A percentile compares a stretch with the other conserved stretches of the same genome.
Evolutionary conservation across 2,329 filamentous ascomycete genomes (phyloP).

Genomic region (Podosphaera leucotricha): DNA sequence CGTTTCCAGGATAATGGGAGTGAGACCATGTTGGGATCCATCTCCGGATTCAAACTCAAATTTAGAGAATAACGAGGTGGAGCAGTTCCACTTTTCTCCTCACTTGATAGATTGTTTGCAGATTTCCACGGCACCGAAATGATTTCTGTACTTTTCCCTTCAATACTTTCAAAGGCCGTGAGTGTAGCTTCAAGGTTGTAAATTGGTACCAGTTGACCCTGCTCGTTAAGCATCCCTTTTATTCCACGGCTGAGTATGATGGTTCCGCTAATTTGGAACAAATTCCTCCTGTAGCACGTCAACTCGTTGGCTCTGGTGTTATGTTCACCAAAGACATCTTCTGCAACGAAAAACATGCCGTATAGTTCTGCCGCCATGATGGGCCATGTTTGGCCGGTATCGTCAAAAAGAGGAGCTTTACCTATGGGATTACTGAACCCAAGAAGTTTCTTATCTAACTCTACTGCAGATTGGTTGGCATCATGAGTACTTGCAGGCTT

Average conservation of each 20-base stretch:
- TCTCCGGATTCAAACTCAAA: slow-evolving; percentile 33
- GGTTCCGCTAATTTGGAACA: slow-evolving; percentile 84
- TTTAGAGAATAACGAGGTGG: slow-evolving; percentile 33
- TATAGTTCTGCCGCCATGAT: slow-evolving; percentile 53
- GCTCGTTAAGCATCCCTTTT: slow-evolving; percentile 49
- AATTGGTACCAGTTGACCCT: slow-evolving; percentile 54
- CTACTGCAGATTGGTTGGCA: slow-evolving; percentile 10
- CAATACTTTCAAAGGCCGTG: slow-evolving; percentile 72
- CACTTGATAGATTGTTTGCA: slow-evolving; percentile 7
- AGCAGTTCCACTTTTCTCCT: slow-evolving; percentile 22
- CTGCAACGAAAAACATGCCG: slow-evolving; percentile 74
- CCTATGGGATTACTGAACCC: slow-evolving; percentile 43
- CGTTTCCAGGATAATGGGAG: slow-evolving; percentile 84
- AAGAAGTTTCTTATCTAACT: slow-evolving; percentile 47
- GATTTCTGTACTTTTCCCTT: slow-evolving; percentile 77
- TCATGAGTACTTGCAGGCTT: slow-evolving; percentile 5
- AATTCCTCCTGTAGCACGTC: slow-evolving; percentile 82
- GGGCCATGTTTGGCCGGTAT: slow-evolving; percentile 37
- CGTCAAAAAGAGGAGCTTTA: slow-evolving; percentile 39
- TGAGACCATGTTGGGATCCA: slow-evolving; percentile 57
- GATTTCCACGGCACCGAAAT: slow-evolving; percentile 94
- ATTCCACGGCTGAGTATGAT: slow-evolving; percentile 54
- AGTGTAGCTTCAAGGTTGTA: slow-evolving; percentile 62
- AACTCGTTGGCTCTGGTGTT: slow-evolving; percentile 46
- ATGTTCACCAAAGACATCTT: slow-evolving; percentile 42